Percentiles rank a stretch among this genome's conserved stretches.
These are phyloP conservation scores for Taphrina betulina DNA, from an alignment of 1,139 yeast genomes.

Conservation along the genomic window DNA sequence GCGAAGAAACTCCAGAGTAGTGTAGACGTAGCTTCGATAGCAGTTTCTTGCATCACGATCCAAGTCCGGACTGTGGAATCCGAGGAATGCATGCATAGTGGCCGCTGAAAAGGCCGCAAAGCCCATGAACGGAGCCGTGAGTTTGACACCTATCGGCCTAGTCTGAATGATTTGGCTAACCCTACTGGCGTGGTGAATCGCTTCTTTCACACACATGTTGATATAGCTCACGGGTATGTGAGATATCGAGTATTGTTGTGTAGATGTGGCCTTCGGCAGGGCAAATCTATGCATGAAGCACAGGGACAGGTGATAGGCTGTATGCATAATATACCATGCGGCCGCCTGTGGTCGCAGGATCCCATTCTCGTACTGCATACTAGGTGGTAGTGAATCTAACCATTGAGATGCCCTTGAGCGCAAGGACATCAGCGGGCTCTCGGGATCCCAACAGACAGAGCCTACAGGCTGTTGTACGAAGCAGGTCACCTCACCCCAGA, in stretches of 20 bases:
- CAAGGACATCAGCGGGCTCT: neutral
- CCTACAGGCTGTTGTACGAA: conserved; percentile 32
- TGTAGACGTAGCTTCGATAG: conserved; percentile 2
- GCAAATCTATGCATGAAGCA: conserved; percentile 39
- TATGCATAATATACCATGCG: conserved; percentile 39
- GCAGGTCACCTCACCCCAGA: conserved; percentile 31
- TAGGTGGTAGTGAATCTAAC: conserved; percentile 36
- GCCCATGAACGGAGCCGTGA: conserved; percentile 23
- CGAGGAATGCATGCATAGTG: conserved; percentile 15
- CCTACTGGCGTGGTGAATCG: conserved; percentile 15
- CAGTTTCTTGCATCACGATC: neutral
- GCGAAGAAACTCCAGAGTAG: conserved; percentile 4
- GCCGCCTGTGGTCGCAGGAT: conserved; percentile 38
- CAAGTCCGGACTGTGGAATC: conserved; percentile 8
- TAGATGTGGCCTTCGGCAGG: conserved; percentile 4
- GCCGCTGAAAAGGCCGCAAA: conserved; percentile 25
- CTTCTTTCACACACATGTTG: conserved; percentile 12
- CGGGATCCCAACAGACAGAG: conserved; percentile 6
- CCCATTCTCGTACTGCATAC: conserved; percentile 37
- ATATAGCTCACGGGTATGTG: conserved; percentile 13
- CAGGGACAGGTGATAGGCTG: conserved; percentile 38
- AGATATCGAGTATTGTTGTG: conserved; percentile 7
- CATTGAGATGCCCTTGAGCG: conserved; percentile 6
- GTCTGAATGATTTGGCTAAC: conserved; percentile 7
- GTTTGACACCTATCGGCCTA: neutral